Conservation (phyloP, 768 basidiomycete genomes). For the Cystobasidium onofrii region DNA sequence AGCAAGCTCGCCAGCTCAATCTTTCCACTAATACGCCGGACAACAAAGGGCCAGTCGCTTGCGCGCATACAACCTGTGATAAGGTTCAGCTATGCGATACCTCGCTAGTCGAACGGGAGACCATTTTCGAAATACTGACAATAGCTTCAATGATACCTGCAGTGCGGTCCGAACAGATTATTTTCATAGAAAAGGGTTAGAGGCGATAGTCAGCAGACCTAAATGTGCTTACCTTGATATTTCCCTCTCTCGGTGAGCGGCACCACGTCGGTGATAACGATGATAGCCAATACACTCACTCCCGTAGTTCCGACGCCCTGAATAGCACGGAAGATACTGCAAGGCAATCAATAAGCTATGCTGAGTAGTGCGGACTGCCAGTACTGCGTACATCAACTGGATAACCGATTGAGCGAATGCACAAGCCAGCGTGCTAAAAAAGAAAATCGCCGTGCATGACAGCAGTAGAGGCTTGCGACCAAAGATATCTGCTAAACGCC, state of each 20-base stretch:
- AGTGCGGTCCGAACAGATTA: no score
- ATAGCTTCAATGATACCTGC: constrained; percentile 10
- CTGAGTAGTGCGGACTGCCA: neutral
- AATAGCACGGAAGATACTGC: neutral
- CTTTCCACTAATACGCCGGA: neutral
- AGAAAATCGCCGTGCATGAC: neutral
- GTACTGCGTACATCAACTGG: neutral
- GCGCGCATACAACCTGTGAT: neutral
- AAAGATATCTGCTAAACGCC: constrained; percentile 14
- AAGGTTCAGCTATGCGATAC: neutral
- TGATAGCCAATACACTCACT: neutral
- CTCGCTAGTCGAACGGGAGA: neutral
- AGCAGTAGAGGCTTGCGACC: constrained; percentile 11
- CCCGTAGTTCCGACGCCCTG: neutral
- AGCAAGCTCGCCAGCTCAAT: constrained; percentile 9
- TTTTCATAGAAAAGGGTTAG: no score
- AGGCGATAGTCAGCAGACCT: neutral
- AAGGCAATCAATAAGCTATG: neutral
- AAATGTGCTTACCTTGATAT: constrained; percentile 1
- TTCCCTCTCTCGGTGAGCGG: neutral
- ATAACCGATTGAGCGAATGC: neutral
- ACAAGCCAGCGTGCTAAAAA: constrained; percentile 13
- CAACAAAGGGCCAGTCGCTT: constrained; percentile 8
- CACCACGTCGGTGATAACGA: constrained; percentile 4
- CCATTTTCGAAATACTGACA: neutral